Evolutionary conservation across 768 basidiomycete species (phyloP), one percentile per base, ranked within the genome.

Genomic region (Termitomyces sp.): DNA sequence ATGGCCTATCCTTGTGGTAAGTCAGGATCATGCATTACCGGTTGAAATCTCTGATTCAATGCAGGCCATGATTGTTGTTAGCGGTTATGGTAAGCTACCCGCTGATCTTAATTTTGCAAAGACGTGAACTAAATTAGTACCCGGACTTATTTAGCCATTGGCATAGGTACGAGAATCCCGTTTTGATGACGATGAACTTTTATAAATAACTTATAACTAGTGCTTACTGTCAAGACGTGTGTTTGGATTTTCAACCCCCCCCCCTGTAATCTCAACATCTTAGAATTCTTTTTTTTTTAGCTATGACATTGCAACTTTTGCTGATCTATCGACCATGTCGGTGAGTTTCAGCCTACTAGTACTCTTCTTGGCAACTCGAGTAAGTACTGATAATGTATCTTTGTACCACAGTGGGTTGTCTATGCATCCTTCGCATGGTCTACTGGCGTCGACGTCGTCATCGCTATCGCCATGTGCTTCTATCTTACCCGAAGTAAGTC

Each of bases 391-490:
- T 28, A 28, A 4, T 28, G 28, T 20, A 18, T 51, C 4, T 35
- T 50, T 13, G 9, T 32, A 18, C 24, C 18, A 18, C 22, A 73
- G 70, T 73, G 71, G 70, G 65, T 65, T n/a, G 59, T 73, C 16
- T 68, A 68, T 45, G 45, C 65, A 6, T 66, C 70, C 18, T 69
- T 70, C 56, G 56, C 62, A 16, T 63, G 61, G 40, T 55, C 65
- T 12, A 70, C 70, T 1, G 56, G 20, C 2, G 65, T 69, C 36
- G 70, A 73, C 48, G n/a, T 70, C 20, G 65, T 69, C 9, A 68
- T 73, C 53, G 68, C 71, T 16, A 59, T 53, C 4, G 60, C 63
- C 22, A 67, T 73, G 57, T 73, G 69, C 38, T 70, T 61, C 50
- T 71, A 68, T 58, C 62, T 73, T 1, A 64, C 65, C n/a, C 57